Conservation (phyloP, 1,284 basidiomycete genomes). For the Microbotryum saponariae region DNA sequence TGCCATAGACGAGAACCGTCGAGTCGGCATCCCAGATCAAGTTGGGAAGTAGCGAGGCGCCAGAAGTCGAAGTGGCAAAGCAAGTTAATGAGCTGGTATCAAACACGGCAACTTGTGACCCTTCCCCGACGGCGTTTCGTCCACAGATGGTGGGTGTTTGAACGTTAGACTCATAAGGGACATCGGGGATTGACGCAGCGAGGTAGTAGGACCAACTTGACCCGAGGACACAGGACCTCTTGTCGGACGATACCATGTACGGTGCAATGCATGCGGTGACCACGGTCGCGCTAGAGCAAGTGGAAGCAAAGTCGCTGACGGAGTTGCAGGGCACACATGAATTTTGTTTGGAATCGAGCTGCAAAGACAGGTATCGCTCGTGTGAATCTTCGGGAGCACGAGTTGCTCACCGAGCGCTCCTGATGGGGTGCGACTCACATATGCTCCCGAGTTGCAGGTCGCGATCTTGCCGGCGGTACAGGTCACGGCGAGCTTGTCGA, state of each 20-base stretch:
- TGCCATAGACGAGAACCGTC: not conserved
- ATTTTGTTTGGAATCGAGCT: not conserved
- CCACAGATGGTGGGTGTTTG: not conserved
- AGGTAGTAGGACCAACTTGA: not conserved
- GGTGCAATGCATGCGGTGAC: too few relatives aligned
- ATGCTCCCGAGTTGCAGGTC: not conserved
- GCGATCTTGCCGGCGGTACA: not conserved
- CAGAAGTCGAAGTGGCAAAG: not conserved
- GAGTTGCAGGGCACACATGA: too few relatives aligned
- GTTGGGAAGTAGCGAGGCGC: not conserved
- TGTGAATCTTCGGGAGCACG: too few relatives aligned
- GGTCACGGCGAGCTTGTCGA: not conserved
- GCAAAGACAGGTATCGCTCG: too few relatives aligned
- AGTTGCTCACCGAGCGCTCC: too few relatives aligned
- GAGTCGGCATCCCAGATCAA: not conserved
- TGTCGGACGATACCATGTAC: too few relatives aligned
- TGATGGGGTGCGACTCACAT: not conserved
- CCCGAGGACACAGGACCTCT: not conserved
- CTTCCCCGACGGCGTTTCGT: not conserved
- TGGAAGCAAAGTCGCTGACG: too few relatives aligned
- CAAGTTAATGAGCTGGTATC: not conserved
- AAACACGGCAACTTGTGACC: not conserved
- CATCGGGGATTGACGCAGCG: not conserved
- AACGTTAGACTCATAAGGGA: not conserved
- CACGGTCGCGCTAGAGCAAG: too few relatives aligned